Conservation (phyloP, 2,329 filamentous ascomycete species). For the Ceratocystis smalleyi region DNA sequence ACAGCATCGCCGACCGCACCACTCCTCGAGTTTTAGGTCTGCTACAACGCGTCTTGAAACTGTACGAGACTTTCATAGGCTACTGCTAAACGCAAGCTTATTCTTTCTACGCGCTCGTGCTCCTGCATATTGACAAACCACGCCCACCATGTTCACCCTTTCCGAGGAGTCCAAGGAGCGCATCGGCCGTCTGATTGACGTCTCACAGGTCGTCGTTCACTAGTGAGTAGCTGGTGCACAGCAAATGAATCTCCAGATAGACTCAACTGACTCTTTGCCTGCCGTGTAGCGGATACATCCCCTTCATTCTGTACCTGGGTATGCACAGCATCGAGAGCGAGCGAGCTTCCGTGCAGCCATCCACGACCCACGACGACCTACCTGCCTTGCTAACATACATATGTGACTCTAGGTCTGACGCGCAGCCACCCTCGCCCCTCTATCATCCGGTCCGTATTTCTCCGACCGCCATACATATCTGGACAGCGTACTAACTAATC, state of each 20-base stretch:
- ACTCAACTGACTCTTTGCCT: neutral
- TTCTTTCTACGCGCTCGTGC: neutral
- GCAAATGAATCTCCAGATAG: neutral
- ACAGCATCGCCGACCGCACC: neutral
- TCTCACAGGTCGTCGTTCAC: conserved; percentile 85
- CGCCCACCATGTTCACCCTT: conserved; percentile 42
- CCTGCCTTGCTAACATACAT: conserved; percentile 21
- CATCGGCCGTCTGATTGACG: conserved; percentile 90
- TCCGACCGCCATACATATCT: neutral
- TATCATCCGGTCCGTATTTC: conserved; percentile 36
- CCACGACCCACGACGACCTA: neutral
- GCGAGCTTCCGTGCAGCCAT: conserved; percentile 6
- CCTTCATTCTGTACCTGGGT: conserved; percentile 94
- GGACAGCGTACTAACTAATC: neutral
- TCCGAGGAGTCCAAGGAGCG: conserved; percentile 99
- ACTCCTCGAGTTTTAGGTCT: neutral
- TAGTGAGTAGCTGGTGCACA: conserved; percentile 49
- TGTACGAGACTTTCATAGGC: neutral
- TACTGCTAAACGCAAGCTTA: neutral
- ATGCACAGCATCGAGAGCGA: conserved; percentile 25
- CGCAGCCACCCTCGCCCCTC: conserved; percentile 83
- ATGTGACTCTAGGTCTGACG: conserved; percentile 55
- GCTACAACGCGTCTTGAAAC: neutral
- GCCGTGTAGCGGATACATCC: conserved; percentile 67
- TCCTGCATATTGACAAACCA: neutral